Percentiles rank a stretch among this genome's conserved stretches.
phyloP scores from a whole-genome alignment of 2,329 filamentous ascomycete genomes.

The Phyllosticta citribraziliensis region DNA sequence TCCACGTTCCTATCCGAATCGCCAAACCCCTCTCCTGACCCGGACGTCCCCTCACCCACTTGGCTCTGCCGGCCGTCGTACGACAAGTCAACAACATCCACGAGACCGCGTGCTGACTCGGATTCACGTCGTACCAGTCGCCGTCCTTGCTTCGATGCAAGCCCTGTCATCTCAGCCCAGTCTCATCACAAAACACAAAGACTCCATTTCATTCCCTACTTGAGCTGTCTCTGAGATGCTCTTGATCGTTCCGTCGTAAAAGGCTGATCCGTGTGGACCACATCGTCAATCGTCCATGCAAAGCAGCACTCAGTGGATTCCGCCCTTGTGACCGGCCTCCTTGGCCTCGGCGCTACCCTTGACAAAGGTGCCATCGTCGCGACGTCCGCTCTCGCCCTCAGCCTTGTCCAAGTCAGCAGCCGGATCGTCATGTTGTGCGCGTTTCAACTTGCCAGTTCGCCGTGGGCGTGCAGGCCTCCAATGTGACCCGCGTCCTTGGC shows the following conservation, averaged over 20 bases:
- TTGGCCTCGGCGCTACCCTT: slow-evolving; percentile 28
- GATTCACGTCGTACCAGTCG: background rate
- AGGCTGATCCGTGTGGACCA: background rate
- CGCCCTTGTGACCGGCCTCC: slow-evolving; percentile 28
- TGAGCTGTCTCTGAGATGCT: background rate
- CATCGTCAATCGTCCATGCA: background rate
- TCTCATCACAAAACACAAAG: background rate
- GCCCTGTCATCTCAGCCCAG: background rate
- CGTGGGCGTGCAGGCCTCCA: slow-evolving; percentile 26
- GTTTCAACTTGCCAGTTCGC: background rate
- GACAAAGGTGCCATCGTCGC: slow-evolving; percentile 30
- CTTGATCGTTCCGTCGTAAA: background rate
- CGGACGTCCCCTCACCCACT: background rate
- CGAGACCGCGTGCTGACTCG: background rate
- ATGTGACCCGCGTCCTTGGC: slow-evolving; percentile 29
- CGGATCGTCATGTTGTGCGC: background rate
- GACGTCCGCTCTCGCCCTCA: slow-evolving; percentile 17
- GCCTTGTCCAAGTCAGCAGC: background rate
- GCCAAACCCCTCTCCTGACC: background rate
- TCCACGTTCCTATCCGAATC: background rate
- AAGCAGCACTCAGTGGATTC: slow-evolving; percentile 10
- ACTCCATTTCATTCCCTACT: background rate
- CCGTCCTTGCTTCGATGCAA: background rate
- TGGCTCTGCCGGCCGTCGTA: background rate
- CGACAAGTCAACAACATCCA: background rate